Evolutionary conservation across 495 filamentous ascomycete species (phyloP).

Genomic region (Tetracladium setigerum): DNA sequence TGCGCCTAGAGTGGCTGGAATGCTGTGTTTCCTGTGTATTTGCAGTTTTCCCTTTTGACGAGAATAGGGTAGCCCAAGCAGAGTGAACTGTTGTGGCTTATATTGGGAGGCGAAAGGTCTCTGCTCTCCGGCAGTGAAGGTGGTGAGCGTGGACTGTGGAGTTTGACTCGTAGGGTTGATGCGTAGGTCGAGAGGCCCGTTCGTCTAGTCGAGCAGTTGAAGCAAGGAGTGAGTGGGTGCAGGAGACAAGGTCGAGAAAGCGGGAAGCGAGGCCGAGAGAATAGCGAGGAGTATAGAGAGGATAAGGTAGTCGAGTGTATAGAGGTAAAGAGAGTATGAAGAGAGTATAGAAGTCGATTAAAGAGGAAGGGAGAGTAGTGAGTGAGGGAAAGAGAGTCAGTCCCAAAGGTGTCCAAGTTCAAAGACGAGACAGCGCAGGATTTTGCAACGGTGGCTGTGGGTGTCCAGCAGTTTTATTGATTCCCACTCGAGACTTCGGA

Average conservation of each 20-base stretch:
- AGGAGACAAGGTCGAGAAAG: neutral
- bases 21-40: slow-evolving; percentile 12
- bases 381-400: slow-evolving; percentile 9
- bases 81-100: slow-evolving; percentile 19
- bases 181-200: too few species aligned
- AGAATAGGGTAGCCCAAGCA: slow-evolving; percentile 18
- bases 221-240: neutral
- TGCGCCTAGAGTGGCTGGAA: slow-evolving; percentile 4
- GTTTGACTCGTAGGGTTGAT: too few species aligned
- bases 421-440: slow-evolving; percentile 9
- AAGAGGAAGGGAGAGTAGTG: slow-evolving; percentile 13
- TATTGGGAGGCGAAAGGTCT: neutral
- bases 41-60: slow-evolving; percentile 10
- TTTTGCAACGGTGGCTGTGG: slow-evolving; percentile 16
- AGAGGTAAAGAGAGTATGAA: neutral
- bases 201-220: neutral
- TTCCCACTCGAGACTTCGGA: slow-evolving; percentile 10
- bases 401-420: slow-evolving; percentile 1
- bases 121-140: too few species aligned
- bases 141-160: too few species aligned
- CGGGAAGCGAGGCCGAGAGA: neutral
- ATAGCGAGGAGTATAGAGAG: neutral
- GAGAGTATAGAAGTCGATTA: neutral
- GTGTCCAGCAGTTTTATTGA: slow-evolving; percentile 13
- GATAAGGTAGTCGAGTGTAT: neutral